These are phyloP conservation scores for Alternaria metachromatica DNA, from an alignment of 2,329 filamentous ascomycete genomes.

Conservation along the genomic window DNA sequence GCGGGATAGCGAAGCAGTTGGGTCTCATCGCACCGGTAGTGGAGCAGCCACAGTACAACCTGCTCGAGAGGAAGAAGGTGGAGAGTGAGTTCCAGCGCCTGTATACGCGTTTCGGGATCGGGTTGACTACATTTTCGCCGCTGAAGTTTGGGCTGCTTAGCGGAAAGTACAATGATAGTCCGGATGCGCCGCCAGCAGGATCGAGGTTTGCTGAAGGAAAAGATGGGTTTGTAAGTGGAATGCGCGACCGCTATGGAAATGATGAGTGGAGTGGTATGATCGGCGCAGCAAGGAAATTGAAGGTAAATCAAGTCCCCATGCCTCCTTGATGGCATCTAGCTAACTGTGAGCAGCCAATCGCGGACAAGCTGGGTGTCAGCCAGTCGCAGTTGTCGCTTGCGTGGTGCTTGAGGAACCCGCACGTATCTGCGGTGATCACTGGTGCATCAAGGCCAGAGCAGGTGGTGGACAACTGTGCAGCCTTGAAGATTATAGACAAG, in stretches of 20 bases:
- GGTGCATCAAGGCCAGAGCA: conserved; percentile 41
- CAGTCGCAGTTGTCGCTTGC: conserved; percentile 50
- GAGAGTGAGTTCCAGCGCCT: conserved; percentile 65
- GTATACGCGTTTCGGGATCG: conserved; percentile 61
- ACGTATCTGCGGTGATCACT: conserved; percentile 42
- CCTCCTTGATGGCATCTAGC: neutral
- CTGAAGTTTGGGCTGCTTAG: conserved; percentile 64
- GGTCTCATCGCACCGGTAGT: conserved; percentile 63
- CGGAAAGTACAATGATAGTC: conserved; percentile 66
- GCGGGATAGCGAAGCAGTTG: conserved; percentile 65
- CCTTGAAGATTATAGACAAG: conserved; percentile 53
- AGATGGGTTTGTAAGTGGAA: conserved; percentile 61
- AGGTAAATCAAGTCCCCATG: conserved; percentile 24
- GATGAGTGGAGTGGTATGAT: conserved; percentile 64
- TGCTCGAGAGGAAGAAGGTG: conserved; percentile 64
- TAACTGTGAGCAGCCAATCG: conserved; percentile 54
- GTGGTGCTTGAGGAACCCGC: conserved; percentile 46
- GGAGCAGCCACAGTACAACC: conserved; percentile 64
- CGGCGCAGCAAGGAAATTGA: conserved; percentile 60
- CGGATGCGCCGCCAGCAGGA: conserved; percentile 62
- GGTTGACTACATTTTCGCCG: conserved; percentile 63
- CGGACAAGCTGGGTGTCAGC: conserved; percentile 68
- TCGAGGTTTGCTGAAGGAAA: conserved; percentile 65
- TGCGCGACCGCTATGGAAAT: conserved; percentile 53
- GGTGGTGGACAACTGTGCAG: conserved; percentile 48